A percentile compares a stretch with the other conserved stretches of the same genome.
These are phyloP conservation scores for Chalciporus pseudorubinellus DNA, from an alignment of 768 basidiomycete species.

Conservation along the genomic window DNA sequence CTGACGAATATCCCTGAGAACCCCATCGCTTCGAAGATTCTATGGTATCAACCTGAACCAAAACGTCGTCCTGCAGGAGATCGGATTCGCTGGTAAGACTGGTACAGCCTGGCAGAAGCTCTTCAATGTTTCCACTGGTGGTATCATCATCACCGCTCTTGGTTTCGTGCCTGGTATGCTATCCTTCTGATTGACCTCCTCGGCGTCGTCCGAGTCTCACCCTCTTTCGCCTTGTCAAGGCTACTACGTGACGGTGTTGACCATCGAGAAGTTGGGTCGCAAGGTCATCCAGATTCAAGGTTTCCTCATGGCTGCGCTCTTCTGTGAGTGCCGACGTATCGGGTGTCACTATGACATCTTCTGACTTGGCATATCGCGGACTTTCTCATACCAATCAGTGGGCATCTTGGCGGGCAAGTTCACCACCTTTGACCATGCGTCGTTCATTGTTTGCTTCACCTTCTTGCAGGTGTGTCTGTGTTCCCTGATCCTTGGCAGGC, in stretches of 20 bases:
- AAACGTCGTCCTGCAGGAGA: slow-evolving; percentile 71
- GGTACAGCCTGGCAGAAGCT: slow-evolving; percentile 63
- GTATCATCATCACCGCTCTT: slow-evolving; percentile 68
- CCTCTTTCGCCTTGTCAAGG: slow-evolving; percentile 35
- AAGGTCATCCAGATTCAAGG: slow-evolving; percentile 77
- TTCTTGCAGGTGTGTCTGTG: slow-evolving; percentile 51
- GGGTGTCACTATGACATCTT: not conserved
- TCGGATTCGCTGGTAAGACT: slow-evolving; percentile 59
- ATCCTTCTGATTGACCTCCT: not conserved
- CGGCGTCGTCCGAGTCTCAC: not conserved
- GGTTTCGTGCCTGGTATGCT: slow-evolving; percentile 77
- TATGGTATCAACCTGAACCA: slow-evolving; percentile 78
- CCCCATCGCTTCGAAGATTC: slow-evolving; percentile 43
- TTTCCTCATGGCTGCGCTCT: slow-evolving; percentile 66
- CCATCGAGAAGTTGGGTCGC: slow-evolving; percentile 70
- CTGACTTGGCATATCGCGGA: not conserved
- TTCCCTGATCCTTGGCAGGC: not conserved
- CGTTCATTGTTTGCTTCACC: slow-evolving; percentile 72
- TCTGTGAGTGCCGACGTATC: slow-evolving; percentile 41
- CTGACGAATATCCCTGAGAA: not conserved
- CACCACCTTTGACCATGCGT: slow-evolving; percentile 47
- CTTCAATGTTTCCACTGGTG: slow-evolving; percentile 65
- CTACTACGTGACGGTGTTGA: slow-evolving; percentile 66
- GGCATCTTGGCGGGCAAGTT: slow-evolving; percentile 70
- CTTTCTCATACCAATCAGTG: no score